These are phyloP conservation scores for Aspergillus nomiae DNA, from an alignment of 2,329 filamentous ascomycete species.

Conservation along the genomic window DNA sequence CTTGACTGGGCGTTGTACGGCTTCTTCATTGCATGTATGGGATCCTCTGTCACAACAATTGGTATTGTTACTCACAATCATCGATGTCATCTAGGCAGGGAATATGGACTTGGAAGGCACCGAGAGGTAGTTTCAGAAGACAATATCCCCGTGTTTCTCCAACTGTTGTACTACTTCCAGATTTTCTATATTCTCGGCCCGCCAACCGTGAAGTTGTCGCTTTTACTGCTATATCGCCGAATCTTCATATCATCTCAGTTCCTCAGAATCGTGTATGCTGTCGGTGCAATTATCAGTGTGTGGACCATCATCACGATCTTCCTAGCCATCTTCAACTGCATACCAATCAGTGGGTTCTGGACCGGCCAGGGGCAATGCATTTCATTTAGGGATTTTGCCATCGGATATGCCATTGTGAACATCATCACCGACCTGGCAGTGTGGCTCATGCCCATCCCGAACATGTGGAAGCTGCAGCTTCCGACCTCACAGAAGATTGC, in stretches of 20 bases:
- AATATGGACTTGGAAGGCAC: slow-evolving; percentile 1
- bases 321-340: slow-evolving; percentile 1
- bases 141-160: neutral
- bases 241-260: slow-evolving; percentile 1
- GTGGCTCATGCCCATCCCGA: slow-evolving; percentile 5
- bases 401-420: slow-evolving; percentile 3
- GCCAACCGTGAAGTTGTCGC: neutral
- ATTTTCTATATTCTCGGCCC: slow-evolving; percentile 1
- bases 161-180: neutral
- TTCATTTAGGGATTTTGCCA: neutral
- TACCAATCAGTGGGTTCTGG: slow-evolving; percentile 5
- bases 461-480: slow-evolving; percentile 7
- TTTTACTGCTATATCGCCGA: neutral
- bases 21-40: slow-evolving; percentile 3
- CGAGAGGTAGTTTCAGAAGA: neutral
- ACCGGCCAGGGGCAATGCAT: neutral
- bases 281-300: neutral
- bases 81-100: neutral
- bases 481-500: neutral
- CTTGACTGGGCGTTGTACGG: neutral
- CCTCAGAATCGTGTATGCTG: neutral
- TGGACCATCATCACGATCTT: neutral
- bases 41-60: neutral
- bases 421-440: neutral
- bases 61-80: neutral